These are phyloP conservation scores for Erigeron canadensis DNA, from an alignment of 129 eudicot genomes.

Conservation along the genomic window DNA sequence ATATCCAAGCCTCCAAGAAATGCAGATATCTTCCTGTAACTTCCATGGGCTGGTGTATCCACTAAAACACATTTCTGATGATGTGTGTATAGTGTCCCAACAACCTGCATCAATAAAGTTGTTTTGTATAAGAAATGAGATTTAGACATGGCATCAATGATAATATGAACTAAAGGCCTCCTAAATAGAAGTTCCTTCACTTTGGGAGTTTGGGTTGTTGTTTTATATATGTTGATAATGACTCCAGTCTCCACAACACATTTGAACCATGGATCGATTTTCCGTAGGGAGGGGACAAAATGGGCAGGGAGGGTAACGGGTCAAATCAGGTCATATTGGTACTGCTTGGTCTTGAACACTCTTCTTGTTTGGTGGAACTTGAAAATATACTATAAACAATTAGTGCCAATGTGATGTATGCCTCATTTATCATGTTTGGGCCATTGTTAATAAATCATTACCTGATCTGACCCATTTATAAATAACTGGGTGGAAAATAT, in stretches of 20 bases:
- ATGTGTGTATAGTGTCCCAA: conserved; percentile 74
- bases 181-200: background rate
- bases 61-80: conserved; percentile 81
- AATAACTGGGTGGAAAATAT: too few species aligned
- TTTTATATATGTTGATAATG: background rate
- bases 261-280: background rate
- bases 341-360: background rate
- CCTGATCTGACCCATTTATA: too few species aligned
- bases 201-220: background rate
- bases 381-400: too few species aligned
- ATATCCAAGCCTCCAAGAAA: conserved; percentile 79
- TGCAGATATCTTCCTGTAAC: conserved; percentile 61
- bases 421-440: too few species aligned
- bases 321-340: background rate
- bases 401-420: too few species aligned
- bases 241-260: background rate
- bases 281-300: too few species aligned
- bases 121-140: background rate
- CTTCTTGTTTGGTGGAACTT: background rate
- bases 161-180: conserved; percentile 1
- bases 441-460: too few species aligned
- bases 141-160: background rate
- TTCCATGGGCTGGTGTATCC: conserved; percentile 62
- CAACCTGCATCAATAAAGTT: conserved; percentile 44
- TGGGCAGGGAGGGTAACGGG: too few species aligned